A percentile compares a stretch with the other conserved stretches of the same genome.
Evolutionary conservation across 768 basidiomycete genomes (phyloP).

Genomic region (Tubosaeta brunneosetosa): DNA sequence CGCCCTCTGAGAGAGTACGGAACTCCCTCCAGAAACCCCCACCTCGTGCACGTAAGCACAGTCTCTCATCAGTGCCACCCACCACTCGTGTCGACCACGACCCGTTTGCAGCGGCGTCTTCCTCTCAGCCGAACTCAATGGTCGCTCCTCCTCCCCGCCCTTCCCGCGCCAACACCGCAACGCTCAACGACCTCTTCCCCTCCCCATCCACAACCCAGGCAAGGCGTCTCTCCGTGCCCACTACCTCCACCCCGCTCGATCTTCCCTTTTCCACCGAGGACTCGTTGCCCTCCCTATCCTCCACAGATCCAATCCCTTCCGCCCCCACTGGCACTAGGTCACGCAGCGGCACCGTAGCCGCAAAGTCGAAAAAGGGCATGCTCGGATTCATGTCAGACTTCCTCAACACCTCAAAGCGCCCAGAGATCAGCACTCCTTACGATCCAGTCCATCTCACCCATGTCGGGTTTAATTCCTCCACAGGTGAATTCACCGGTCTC

Average conservation of each 20-base stretch:
- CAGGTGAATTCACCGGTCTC: constrained; percentile 95
- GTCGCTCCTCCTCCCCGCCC: constrained; percentile 70
- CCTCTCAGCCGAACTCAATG: constrained; percentile 14
- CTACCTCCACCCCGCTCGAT: constrained; percentile 26
- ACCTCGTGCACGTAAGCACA: constrained; percentile 50
- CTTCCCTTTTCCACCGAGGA: constrained; percentile 21
- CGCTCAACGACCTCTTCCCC: constrained; percentile 68
- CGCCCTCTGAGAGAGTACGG: constrained; percentile 32
- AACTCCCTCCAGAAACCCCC: constrained; percentile 64
- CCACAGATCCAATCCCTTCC: constrained; percentile 8
- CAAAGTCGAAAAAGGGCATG: constrained; percentile 60
- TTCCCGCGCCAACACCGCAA: constrained; percentile 81
- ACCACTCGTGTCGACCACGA: constrained; percentile 46
- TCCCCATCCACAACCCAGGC: constrained; percentile 36
- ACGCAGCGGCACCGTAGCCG: constrained; percentile 39
- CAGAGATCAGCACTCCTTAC: constrained; percentile 95
- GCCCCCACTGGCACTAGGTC: constrained; percentile 29
- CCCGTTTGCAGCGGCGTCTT: constrained; percentile 44
- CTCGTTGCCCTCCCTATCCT: constrained; percentile 17
- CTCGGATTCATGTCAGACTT: constrained; percentile 64
- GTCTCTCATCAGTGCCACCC: constrained; percentile 35
- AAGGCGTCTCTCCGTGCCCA: constrained; percentile 52
- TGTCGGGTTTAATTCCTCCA: constrained; percentile 98
- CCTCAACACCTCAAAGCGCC: constrained; percentile 69
- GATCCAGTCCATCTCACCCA: constrained; percentile 99